Percentiles rank a stretch among this genome's conserved stretches.
phyloP scores from a whole-genome alignment of 768 basidiomycete species.

The Boletus pseudo-olivaceus region DNA sequence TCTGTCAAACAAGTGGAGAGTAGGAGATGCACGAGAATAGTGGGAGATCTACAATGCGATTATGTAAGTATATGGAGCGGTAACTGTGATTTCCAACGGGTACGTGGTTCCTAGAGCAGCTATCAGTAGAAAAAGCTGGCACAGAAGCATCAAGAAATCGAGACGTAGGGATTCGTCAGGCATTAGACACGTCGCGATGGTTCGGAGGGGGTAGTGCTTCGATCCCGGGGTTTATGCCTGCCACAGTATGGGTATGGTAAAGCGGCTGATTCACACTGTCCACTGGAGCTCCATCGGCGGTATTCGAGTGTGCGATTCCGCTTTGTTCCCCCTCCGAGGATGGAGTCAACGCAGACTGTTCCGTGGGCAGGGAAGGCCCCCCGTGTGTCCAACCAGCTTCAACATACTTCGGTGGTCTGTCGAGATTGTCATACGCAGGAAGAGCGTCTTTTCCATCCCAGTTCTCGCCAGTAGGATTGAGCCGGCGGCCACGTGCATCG shows the following conservation, averaged over 20 bases:
- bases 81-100: too few species aligned
- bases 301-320: not conserved
- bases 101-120: not conserved
- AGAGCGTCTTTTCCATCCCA: conserved; percentile 43
- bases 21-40: too few species aligned
- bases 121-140: not conserved
- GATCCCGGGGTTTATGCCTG: not conserved
- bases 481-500: conserved; percentile 40
- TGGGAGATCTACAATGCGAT: too few species aligned
- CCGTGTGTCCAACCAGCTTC: conserved; percentile 19
- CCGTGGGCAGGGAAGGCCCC: not conserved
- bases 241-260: not conserved
- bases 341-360: not conserved
- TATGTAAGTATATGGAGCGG: too few species aligned
- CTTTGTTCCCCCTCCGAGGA: not conserved
- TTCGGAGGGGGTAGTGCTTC: not conserved
- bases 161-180: conserved; percentile 1
- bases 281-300: too few species aligned
- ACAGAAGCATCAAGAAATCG: not conserved
- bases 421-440: conserved; percentile 44
- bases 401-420: conserved; percentile 46
- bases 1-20: too few species aligned
- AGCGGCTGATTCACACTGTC: not conserved
- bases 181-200: not conserved
- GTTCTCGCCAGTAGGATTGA: conserved; percentile 29